Evolutionary conservation across 140 eudicot genomes (phyloP).

Genomic region (Cichorium intybus): DNA sequence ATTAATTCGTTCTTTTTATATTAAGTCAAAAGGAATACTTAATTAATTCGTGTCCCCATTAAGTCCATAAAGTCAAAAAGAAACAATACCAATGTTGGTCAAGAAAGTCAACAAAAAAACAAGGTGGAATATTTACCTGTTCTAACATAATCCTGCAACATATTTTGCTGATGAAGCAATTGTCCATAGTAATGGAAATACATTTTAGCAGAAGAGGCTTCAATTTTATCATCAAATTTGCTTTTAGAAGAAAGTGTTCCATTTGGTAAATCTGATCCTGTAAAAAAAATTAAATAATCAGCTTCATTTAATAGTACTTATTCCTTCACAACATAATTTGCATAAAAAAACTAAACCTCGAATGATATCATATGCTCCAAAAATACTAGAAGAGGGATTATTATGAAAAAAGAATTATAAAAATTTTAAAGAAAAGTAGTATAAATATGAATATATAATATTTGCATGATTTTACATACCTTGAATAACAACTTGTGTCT

Average conservation of each 20-base stretch:
- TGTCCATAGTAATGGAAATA: conserved; percentile 97
- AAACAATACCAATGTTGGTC: background rate
- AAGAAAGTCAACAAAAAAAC: background rate
- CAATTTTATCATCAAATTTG: conserved; percentile 95
- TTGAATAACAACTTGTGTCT: conserved; percentile 53
- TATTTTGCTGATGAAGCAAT: conserved; percentile 94
- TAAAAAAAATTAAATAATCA: conserved; percentile 12
- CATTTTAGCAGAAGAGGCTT: conserved; percentile 96
- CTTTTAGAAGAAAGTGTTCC: conserved; percentile 56
- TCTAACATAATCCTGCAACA: conserved; percentile 99
- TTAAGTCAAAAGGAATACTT: no score
- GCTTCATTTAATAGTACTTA: background rate
- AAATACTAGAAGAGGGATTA: background rate
- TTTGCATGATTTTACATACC: conserved; percentile 36
- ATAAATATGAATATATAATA: background rate
- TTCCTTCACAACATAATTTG: background rate
- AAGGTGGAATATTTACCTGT: conserved; percentile 55
- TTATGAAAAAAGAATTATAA: conserved; percentile 3
- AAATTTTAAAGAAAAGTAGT: background rate
- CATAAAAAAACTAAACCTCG: background rate
- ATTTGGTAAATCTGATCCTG: conserved; percentile 59
- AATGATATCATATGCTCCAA: background rate
- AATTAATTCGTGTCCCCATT: no score
- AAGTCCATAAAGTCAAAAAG: background rate
- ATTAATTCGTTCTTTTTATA: no score